Percentiles rank a stretch among this genome's conserved stretches.
Conservation (phyloP, 78 protist species). For the Polysphondylium violaceum region DNA sequence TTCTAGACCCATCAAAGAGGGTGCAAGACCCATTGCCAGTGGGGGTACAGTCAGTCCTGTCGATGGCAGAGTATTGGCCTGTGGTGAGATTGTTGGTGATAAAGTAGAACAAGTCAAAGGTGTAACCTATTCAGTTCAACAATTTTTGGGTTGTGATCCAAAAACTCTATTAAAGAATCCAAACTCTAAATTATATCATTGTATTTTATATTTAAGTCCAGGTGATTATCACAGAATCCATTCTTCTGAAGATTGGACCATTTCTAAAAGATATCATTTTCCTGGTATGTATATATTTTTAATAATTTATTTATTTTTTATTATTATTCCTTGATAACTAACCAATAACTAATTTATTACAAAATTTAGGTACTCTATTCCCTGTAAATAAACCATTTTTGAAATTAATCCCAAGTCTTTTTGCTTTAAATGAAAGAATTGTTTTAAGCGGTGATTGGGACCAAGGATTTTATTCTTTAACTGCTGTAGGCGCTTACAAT, state of each 20-base stretch:
- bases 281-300: constrained; percentile 20
- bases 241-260: constrained; percentile 83
- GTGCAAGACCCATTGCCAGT: constrained; percentile 46
- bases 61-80: constrained; percentile 83
- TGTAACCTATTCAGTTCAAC: constrained; percentile 80
- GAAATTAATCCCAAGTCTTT: constrained; percentile 72
- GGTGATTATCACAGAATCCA: constrained; percentile 93
- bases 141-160: constrained; percentile 82
- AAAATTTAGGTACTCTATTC: constrained; percentile 65
- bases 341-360: too few relatives aligned
- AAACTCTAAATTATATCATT: constrained; percentile 77
- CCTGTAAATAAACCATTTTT: constrained; percentile 80
- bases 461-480: constrained; percentile 80
- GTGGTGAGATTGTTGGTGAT: constrained; percentile 76
- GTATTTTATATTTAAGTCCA: constrained; percentile 87
- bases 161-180: constrained; percentile 19
- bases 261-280: constrained; percentile 19
- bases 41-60: constrained; percentile 81
- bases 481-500: constrained; percentile 91
- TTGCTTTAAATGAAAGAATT: constrained; percentile 90
- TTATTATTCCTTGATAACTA: neutral
- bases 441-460: constrained; percentile 84
- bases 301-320: neutral
- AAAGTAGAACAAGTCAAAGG: constrained; percentile 90
- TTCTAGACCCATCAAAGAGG: constrained; percentile 63